phyloP scores from a whole-genome alignment of 2,329 filamentous ascomycete species.

The Cladosporium oxysporum region DNA sequence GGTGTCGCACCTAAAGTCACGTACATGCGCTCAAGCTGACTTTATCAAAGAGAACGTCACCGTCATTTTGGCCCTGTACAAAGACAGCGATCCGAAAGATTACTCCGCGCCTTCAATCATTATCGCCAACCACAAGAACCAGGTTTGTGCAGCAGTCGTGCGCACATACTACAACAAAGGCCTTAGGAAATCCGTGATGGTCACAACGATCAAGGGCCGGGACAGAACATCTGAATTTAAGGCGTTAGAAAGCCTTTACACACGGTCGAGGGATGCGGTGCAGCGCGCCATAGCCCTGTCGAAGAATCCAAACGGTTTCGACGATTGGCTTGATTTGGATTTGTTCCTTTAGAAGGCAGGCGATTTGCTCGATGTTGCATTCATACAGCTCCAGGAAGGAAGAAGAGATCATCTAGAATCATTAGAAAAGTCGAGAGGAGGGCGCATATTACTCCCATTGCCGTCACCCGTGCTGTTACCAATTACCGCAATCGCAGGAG shows the following conservation, averaged over 20 bases:
- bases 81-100: not conserved
- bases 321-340: not conserved
- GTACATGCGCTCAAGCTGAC: not conserved
- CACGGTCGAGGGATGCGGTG: not conserved
- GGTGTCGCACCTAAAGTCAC: too few species aligned
- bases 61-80: not conserved
- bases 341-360: not conserved
- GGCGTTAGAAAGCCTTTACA: not conserved
- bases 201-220: not conserved
- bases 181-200: not conserved
- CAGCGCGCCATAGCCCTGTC: not conserved
- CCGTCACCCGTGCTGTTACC: not conserved
- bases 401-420: not conserved
- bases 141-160: not conserved
- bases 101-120: not conserved
- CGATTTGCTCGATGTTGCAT: not conserved
- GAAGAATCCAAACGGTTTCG: not conserved
- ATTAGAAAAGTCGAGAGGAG: not conserved
- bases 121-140: not conserved
- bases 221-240: not conserved
- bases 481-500: not conserved
- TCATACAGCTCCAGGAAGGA: not conserved
- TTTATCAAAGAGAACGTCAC: not conserved
- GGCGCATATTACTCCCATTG: not conserved
- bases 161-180: not conserved